These are phyloP conservation scores for Catunica adiposa DNA, from an alignment of 2,329 filamentous ascomycete species.

Conservation along the genomic window DNA sequence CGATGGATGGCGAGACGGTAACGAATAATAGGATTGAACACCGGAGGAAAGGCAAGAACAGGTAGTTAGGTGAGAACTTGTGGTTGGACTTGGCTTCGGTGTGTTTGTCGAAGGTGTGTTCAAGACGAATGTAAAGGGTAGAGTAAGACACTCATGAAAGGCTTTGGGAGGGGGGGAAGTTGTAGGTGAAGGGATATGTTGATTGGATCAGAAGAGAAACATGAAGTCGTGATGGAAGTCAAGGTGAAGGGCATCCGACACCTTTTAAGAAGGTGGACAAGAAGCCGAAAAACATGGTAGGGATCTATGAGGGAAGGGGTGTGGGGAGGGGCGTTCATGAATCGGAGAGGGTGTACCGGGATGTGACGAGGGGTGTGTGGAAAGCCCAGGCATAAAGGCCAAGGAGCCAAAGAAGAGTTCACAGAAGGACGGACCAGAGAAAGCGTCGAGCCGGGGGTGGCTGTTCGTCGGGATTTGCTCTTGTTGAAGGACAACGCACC, in stretches of 20 bases:
- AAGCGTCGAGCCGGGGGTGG: background rate
- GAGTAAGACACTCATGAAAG: slow-evolving; percentile 4
- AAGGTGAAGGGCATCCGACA: background rate
- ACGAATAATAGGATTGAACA: slow-evolving; percentile 6
- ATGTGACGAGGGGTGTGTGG: background rate
- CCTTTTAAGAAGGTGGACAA: background rate
- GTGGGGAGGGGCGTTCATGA: background rate
- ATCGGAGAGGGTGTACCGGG: background rate
- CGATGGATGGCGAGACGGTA: background rate
- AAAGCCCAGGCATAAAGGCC: background rate
- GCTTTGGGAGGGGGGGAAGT: background rate
- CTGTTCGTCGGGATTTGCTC: background rate
- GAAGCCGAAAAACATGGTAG: background rate
- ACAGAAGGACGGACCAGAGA: background rate
- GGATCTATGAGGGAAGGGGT: background rate
- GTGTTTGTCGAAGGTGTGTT: background rate
- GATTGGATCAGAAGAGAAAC: background rate
- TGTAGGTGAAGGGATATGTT: background rate
- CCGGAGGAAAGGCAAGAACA: slow-evolving; percentile 1
- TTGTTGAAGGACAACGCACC: background rate
- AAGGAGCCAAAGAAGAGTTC: background rate
- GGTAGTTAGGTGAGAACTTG: slow-evolving; percentile 1
- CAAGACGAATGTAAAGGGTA: slow-evolving; percentile 5
- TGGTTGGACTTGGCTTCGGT: slow-evolving; percentile 4
- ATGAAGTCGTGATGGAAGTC: background rate